phyloP scores from a whole-genome alignment of 805 yeast genomes.

The Yarrowia sp. region DNA sequence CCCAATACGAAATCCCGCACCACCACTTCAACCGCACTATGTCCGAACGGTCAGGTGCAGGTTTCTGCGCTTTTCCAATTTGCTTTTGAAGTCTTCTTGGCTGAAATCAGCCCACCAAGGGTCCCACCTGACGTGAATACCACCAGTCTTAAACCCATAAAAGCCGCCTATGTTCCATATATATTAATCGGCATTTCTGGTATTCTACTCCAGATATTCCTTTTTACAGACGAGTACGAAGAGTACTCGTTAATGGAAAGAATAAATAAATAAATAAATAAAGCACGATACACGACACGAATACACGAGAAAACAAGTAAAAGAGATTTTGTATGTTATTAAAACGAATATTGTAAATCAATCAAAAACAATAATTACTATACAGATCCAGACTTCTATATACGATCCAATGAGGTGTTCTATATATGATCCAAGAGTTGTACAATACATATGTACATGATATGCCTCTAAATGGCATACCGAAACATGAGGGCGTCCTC shows the following conservation, averaged over 20 bases:
- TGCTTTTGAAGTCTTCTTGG: not conserved
- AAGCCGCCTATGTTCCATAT: too few species aligned
- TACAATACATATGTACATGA: constrained; percentile 21
- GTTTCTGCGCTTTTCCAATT: not conserved
- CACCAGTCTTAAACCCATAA: too few species aligned
- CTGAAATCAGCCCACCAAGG: not conserved
- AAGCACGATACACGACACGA: not conserved
- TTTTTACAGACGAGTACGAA: too few species aligned
- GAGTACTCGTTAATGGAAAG: too few species aligned
- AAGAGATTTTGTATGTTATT: constrained; percentile 8
- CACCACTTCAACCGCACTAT: not conserved
- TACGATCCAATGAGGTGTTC: constrained; percentile 23
- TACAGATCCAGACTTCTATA: constrained; percentile 25
- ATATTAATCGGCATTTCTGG: too few species aligned
- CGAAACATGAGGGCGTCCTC: not conserved
- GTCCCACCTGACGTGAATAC: not conserved
- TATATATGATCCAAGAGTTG: constrained; percentile 24
- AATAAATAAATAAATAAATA: not conserved
- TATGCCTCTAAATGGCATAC: not conserved
- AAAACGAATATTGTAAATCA: not conserved
- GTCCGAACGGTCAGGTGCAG: not conserved
- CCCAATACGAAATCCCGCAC: not conserved
- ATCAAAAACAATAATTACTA: constrained; percentile 20
- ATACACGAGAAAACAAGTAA: not conserved
- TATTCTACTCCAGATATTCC: too few species aligned